Evolutionary conservation across 148 eudicot species (phyloP).

Genomic region (Silene uniflora): DNA sequence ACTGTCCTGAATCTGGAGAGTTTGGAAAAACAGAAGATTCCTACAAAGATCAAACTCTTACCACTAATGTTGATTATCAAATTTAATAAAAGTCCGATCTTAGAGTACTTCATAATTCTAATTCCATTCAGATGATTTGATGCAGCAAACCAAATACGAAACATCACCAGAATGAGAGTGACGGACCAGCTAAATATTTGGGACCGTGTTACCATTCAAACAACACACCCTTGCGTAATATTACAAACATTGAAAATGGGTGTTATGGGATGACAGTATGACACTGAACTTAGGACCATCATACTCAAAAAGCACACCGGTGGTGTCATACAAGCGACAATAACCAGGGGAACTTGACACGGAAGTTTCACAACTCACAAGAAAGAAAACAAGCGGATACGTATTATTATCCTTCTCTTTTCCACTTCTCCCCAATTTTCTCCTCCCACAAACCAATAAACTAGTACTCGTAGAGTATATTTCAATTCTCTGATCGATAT

Average conservation of each 20-base stretch:
- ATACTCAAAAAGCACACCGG: not conserved
- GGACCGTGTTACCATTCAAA: conserved; percentile 1
- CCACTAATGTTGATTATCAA: not conserved
- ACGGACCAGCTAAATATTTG: not conserved
- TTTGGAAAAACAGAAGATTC: not conserved
- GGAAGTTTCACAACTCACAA: conserved; percentile 19
- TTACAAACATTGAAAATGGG: too few species aligned
- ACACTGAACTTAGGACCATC: not conserved
- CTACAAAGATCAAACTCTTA: not conserved
- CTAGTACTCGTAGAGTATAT: too few species aligned
- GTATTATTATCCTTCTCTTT: too few species aligned
- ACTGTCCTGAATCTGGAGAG: not conserved
- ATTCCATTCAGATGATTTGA: not conserved
- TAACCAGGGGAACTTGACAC: conserved; percentile 1
- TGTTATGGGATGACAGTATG: too few species aligned
- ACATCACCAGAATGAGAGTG: not conserved
- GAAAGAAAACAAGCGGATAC: too few species aligned
- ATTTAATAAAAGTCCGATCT: not conserved
- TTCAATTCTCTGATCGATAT: too few species aligned
- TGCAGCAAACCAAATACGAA: not conserved
- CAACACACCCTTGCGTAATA: not conserved
- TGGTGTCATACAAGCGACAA: not conserved
- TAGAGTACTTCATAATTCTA: not conserved
- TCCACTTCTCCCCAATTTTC: too few species aligned
- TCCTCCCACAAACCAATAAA: too few species aligned